Evolutionary conservation across 106 monocot species (phyloP).

Genomic region (Phalaenopsis aphrodite): DNA sequence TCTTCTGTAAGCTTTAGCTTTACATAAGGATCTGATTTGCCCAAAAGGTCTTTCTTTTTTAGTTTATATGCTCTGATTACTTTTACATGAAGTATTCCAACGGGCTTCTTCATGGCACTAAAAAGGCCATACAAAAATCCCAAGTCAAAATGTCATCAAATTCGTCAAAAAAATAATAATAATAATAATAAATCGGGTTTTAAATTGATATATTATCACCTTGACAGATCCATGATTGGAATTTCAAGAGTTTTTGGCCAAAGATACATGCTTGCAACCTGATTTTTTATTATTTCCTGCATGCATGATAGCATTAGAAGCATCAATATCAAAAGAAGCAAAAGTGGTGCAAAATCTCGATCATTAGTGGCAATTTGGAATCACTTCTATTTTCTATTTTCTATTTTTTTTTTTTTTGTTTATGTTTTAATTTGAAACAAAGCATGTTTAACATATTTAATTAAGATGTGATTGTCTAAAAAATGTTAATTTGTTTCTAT

Average conservation of each 20-base stretch:
- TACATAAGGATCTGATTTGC: conserved; percentile 61
- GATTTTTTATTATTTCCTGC: conserved; percentile 59
- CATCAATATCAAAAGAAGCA: conserved; percentile 1
- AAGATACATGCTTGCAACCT: conserved; percentile 53
- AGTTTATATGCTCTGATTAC: conserved; percentile 40
- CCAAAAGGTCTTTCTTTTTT: conserved; percentile 54
- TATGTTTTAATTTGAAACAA: no score
- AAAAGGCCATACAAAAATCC: not conserved
- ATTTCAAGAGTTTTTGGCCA: conserved; percentile 63
- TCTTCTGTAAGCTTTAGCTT: conserved; percentile 50
- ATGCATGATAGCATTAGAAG: not conserved
- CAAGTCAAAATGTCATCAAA: not conserved
- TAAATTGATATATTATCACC: conserved; percentile 15
- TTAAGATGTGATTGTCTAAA: no score
- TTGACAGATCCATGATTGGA: conserved; percentile 46
- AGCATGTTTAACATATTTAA: no score
- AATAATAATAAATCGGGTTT: not conserved
- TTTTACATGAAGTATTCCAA: conserved; percentile 53
- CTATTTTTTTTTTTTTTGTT: no score
- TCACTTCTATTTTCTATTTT: no score
- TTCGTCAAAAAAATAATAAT: not conserved
- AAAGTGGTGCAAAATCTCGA: not conserved
- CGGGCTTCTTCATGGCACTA: conserved; percentile 48
- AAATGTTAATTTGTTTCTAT: no score
- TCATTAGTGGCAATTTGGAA: no score